A percentile compares a stretch with the other conserved stretches of the same genome.
Conservation (phyloP, 495 filamentous ascomycete species). For the Tuber aestivum region DNA sequence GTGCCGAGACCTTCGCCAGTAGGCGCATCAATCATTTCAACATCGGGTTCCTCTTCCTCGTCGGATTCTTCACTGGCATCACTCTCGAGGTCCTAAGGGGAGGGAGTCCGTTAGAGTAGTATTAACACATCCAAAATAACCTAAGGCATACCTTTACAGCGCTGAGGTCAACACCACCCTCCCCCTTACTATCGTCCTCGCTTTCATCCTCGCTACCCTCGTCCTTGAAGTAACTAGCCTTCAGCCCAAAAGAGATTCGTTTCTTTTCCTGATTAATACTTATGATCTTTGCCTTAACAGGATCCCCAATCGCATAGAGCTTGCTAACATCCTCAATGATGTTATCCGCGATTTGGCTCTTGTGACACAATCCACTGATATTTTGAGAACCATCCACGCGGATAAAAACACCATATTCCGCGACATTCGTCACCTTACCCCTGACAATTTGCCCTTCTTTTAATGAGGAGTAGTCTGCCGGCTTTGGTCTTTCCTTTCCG, state of each 20-base stretch:
- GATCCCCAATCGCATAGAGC: conserved; percentile 79
- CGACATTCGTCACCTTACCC: conserved; percentile 84
- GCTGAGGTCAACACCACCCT: conserved; percentile 52
- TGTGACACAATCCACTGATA: conserved; percentile 87
- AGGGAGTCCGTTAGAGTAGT: conserved; percentile 11
- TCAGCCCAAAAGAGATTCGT: conserved; percentile 80
- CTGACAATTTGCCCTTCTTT: conserved; percentile 72
- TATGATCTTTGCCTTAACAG: conserved; percentile 81
- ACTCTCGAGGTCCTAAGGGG: conserved; percentile 35
- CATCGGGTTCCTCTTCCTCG: conserved; percentile 49
- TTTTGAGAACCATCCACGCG: conserved; percentile 76
- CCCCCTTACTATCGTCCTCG: conserved; percentile 46
- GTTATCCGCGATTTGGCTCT: conserved; percentile 79
- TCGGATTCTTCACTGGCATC: conserved; percentile 46
- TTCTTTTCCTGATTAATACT: conserved; percentile 65
- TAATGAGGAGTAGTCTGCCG: conserved; percentile 63
- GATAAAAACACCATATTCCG: conserved; percentile 92
- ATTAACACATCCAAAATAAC: conserved; percentile 1
- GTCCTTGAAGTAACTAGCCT: conserved; percentile 78
- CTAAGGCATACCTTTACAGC: conserved; percentile 27
- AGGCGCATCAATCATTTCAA: conserved; percentile 45
- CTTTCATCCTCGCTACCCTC: conserved; percentile 54
- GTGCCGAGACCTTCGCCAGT: conserved; percentile 60
- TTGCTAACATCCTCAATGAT: conserved; percentile 69
- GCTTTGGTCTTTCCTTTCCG: conserved; percentile 69